phyloP scores from a whole-genome alignment of 176 grass and related monocot genomes.

The Chloris gayana region DNA sequence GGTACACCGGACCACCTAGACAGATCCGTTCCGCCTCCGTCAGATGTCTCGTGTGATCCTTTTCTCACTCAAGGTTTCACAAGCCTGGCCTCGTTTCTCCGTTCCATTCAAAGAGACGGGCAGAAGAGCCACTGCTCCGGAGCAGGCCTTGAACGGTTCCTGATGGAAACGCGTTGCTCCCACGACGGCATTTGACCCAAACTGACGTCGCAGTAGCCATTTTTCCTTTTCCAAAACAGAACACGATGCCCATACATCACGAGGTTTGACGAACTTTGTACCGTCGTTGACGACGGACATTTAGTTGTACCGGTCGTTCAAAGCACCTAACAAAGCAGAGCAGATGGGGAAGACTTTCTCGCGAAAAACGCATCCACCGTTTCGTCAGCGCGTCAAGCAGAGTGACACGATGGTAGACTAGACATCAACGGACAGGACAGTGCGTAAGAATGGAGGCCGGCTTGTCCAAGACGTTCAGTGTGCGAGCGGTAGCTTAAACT shows the following conservation, averaged over 20 bases:
- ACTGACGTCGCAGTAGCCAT: neutral
- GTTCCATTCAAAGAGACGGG: neutral
- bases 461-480: neutral
- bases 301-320: neutral
- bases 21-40: constrained; percentile 27
- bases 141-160: neutral
- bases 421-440: neutral
- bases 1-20: neutral
- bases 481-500: neutral
- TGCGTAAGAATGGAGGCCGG: neutral
- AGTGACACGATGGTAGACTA: neutral
- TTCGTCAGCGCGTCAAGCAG: neutral
- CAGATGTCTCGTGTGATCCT: neutral
- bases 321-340: neutral
- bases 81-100: neutral
- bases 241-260: constrained; percentile 17
- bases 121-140: neutral
- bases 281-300: neutral
- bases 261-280: neutral
- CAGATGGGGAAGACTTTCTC: neutral
- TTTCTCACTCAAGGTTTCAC: constrained; percentile 24
- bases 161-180: neutral
- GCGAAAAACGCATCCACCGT: neutral
- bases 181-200: neutral
- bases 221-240: neutral